Conservation (phyloP, 257 asterid species). For the Nicotiana benthamiana region DNA sequence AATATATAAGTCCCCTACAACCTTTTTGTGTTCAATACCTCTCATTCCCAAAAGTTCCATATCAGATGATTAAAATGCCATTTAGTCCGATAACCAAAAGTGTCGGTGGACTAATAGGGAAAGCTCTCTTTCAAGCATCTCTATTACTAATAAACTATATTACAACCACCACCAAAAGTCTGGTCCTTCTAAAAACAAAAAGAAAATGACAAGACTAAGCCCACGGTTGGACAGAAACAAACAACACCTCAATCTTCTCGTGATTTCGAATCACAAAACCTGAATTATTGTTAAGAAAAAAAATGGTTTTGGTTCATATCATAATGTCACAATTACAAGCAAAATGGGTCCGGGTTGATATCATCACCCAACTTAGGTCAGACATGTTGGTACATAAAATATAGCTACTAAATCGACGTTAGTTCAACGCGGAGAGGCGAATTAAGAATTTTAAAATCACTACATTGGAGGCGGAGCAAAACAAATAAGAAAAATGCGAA, state of each 20-base stretch:
- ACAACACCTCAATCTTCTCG: conserved; percentile 22
- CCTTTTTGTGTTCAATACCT: neutral
- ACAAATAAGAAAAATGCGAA: too few species aligned
- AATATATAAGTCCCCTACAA: too few species aligned
- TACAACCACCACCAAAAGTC: conserved; percentile 24
- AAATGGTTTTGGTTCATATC: conserved; percentile 14
- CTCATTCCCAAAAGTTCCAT: neutral
- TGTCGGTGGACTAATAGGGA: conserved; percentile 50
- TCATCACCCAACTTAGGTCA: neutral
- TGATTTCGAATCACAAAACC: conserved; percentile 19
- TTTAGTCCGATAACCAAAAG: conserved; percentile 19
- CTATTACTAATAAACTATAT: neutral
- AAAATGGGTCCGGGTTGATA: conserved; percentile 16
- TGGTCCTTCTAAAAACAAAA: conserved; percentile 11
- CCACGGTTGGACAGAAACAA: conserved; percentile 33
- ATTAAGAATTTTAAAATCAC: neutral
- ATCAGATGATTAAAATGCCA: conserved; percentile 30
- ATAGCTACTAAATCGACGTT: neutral
- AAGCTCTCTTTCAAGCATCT: neutral
- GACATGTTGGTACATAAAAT: neutral
- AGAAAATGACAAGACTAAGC: conserved; percentile 37
- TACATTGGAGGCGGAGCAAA: too few species aligned
- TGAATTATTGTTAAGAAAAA: conserved; percentile 6
- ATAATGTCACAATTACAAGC: conserved; percentile 36
- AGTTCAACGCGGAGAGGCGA: neutral